Evolutionary conservation across 2,329 filamentous ascomycete genomes (phyloP), one percentile per base, ranked within the genome.

Genomic region (Ophiostoma australiae): DNA sequence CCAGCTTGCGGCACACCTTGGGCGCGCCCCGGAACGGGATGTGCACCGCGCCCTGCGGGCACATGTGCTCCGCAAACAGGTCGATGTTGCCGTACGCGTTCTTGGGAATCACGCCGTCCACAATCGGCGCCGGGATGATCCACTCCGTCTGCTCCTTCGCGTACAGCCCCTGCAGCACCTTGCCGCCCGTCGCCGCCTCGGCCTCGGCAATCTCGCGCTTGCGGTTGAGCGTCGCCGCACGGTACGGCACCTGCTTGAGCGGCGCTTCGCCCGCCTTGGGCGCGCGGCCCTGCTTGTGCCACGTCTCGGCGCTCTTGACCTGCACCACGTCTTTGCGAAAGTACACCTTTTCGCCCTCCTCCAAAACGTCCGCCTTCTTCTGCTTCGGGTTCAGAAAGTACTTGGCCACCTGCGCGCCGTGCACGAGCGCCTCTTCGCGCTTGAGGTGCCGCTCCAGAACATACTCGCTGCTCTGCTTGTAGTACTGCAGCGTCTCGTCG

Each of bases 11-110:
- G 79, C 94, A 97, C 1, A 97, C 87, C 67, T 90, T 89, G 41
- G 90, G 89, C 0, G 90, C 90, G 0, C 92, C 92, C 66, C 90
- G 87, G 70, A 90, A 89, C 0, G 93, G 93, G 1, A 98, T 85
- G 78, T 99, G 95, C 0, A 91, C 86, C 2, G 94, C 94, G 0
- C 95, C 82, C 72, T 80, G 74, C 0, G 95, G 95, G 35, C 96
- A 90, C 95, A 99, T 98, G 73, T 92, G 93, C 55, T 93, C 90
- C 0, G 92, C 94, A 78, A 97, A 99, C 70, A 97, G 88, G 78
- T 99, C 95, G 73, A 99, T 98, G 75, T 99, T 99, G 10, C 94
- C 94, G 76, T 94, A 99, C 48, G 89, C 89, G 76, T 99, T 99
- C 79, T 95, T 96, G 0, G 95, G 95, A 72, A 98, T 97, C 17